Evolutionary conservation across 2,329 filamentous ascomycete genomes (phyloP).

Genomic region (Neofusicoccum ribis): DNA sequence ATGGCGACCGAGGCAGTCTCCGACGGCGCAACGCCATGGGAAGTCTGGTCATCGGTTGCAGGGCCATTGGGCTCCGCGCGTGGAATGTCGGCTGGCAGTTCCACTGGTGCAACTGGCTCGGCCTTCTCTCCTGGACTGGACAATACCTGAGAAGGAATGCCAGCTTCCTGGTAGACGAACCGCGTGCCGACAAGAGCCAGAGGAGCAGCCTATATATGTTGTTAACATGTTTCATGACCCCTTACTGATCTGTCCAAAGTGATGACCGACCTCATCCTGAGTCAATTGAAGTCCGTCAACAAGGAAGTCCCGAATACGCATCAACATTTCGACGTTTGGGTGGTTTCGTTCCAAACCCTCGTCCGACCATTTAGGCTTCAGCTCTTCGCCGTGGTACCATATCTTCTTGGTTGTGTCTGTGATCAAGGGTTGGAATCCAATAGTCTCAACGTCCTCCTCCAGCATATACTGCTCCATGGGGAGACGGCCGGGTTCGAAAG

Average conservation of each 20-base stretch:
- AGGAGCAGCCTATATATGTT: constrained; percentile 43
- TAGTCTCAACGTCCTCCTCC: constrained; percentile 66
- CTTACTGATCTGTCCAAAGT: constrained; percentile 20
- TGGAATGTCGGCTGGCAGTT: constrained; percentile 24
- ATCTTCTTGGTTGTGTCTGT: constrained; percentile 51
- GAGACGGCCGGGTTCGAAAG: constrained; percentile 59
- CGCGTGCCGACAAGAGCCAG: constrained; percentile 49
- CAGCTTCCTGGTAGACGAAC: constrained; percentile 57
- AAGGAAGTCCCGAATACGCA: constrained; percentile 63
- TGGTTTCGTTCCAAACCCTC: constrained; percentile 53
- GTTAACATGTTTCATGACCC: constrained; percentile 27
- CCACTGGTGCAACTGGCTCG: constrained; percentile 34
- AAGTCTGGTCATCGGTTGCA: constrained; percentile 36
- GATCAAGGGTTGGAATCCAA: constrained; percentile 64
- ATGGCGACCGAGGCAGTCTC: constrained; percentile 51
- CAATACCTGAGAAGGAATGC: constrained; percentile 51
- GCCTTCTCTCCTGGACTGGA: constrained; percentile 44
- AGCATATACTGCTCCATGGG: constrained; percentile 62
- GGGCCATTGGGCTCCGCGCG: constrained; percentile 24
- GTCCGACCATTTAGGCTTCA: constrained; percentile 57
- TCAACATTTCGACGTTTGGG: constrained; percentile 65
- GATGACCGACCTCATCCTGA: constrained; percentile 44
- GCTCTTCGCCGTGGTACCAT: constrained; percentile 48
- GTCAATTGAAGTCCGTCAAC: constrained; percentile 61
- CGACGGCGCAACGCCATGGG: constrained; percentile 39